A percentile compares a stretch with the other conserved stretches of the same genome.
These are phyloP conservation scores for Fusarium dlaminii DNA, from an alignment of 2,329 filamentous ascomycete genomes.

Conservation along the genomic window DNA sequence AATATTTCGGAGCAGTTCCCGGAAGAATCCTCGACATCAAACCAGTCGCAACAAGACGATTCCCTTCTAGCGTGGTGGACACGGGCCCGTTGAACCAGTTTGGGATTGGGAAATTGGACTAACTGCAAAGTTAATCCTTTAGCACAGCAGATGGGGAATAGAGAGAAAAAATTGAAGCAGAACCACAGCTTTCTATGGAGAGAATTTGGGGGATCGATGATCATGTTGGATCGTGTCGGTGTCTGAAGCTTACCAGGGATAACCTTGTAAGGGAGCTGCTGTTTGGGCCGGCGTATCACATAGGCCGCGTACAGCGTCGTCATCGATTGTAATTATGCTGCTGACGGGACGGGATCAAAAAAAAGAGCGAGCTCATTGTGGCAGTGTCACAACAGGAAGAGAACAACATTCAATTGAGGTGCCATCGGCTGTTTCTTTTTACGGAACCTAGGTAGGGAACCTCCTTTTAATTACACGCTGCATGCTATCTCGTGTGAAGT, in stretches of 20 bases:
- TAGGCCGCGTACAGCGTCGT: constrained; percentile 33
- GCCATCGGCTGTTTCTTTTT: not conserved
- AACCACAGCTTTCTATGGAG: not conserved
- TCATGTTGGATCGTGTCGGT: constrained; percentile 15
- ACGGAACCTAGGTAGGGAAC: not conserved
- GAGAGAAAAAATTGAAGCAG: constrained; percentile 1
- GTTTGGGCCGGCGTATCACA: constrained; percentile 4
- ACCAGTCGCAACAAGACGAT: not conserved
- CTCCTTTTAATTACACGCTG: not conserved
- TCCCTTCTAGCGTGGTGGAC: constrained; percentile 7
- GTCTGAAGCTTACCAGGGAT: constrained; percentile 17
- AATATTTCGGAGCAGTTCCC: not conserved
- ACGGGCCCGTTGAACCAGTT: constrained; percentile 7
- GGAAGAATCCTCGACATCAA: not conserved
- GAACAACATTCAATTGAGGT: not conserved
- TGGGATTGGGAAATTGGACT: constrained; percentile 11
- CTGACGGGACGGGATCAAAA: not conserved
- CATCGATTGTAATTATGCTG: constrained; percentile 26
- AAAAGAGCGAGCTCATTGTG: not conserved
- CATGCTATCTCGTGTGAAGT: not conserved
- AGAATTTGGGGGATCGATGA: constrained; percentile 20
- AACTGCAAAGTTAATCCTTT: constrained; percentile 10
- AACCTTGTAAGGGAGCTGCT: constrained; percentile 12
- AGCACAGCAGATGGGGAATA: not conserved
- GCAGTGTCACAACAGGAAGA: not conserved